A percentile compares a stretch with the other conserved stretches of the same genome.
Conservation (phyloP, 2,329 filamentous ascomycete genomes). For the Alternaria infectoria region DNA sequence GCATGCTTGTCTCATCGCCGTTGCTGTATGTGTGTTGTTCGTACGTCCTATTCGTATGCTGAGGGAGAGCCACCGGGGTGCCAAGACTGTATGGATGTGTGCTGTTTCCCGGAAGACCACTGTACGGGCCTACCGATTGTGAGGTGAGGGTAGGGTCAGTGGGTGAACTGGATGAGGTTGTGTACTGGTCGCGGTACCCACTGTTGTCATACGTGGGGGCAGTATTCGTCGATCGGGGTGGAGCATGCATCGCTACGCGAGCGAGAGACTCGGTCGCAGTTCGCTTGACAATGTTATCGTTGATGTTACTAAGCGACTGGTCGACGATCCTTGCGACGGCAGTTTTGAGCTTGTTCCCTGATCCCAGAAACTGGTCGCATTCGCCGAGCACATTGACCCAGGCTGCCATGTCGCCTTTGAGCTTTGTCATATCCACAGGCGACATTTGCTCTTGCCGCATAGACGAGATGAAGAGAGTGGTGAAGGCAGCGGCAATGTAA, state of each 20-base stretch:
- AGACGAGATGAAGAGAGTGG: conserved; percentile 72
- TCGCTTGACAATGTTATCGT: conserved; percentile 52
- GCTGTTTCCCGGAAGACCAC: conserved; percentile 15
- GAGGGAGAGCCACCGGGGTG: conserved; percentile 27
- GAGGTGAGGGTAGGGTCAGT: conserved; percentile 30
- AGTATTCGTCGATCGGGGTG: conserved; percentile 25
- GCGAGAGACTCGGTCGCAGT: conserved; percentile 54
- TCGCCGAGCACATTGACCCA: conserved; percentile 74
- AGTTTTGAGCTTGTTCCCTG: conserved; percentile 55
- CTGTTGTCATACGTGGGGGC: conserved; percentile 31
- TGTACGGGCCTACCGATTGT: conserved; percentile 27
- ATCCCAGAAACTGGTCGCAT: conserved; percentile 66
- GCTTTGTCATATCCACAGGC: conserved; percentile 62
- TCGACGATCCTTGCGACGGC: conserved; percentile 59
- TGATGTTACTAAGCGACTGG: conserved; percentile 56
- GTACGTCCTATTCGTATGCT: conserved; percentile 27
- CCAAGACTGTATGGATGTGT: conserved; percentile 37
- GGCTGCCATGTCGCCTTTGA: conserved; percentile 70
- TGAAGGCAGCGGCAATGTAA: conserved; percentile 76
- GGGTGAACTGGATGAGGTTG: conserved; percentile 17
- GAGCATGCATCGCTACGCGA: conserved; percentile 42
- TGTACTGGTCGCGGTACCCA: conserved; percentile 34
- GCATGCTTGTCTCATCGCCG: conserved; percentile 35
- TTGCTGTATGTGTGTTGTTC: conserved; percentile 37
- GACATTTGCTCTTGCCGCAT: conserved; percentile 68